Conservation (phyloP, 495 filamentous ascomycete genomes). For the Xylaria cubensis region DNA sequence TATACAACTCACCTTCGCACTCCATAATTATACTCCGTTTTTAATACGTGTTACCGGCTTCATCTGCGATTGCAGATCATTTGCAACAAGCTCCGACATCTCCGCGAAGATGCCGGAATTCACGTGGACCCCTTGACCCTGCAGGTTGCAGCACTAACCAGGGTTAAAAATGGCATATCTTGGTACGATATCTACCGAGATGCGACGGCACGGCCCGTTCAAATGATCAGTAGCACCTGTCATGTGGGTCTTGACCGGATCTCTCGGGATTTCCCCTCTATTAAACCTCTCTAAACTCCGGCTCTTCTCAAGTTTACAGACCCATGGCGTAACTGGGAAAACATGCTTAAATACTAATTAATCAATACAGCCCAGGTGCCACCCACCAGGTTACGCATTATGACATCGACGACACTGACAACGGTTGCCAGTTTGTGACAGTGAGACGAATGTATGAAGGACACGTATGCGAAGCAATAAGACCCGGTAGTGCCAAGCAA, state of each 20-base stretch:
- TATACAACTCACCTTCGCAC: too few relatives aligned
- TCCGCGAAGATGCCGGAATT: neutral
- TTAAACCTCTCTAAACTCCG: neutral
- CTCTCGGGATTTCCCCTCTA: neutral
- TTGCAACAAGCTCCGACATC: too few relatives aligned
- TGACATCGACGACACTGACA: too few relatives aligned
- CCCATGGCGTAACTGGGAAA: neutral
- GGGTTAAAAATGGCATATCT: neutral
- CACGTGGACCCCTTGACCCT: constrained; percentile 1
- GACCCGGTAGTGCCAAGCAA: too few relatives aligned
- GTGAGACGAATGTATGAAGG: too few relatives aligned
- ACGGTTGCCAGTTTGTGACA: too few relatives aligned
- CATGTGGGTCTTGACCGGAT: neutral
- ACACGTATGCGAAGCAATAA: neutral
- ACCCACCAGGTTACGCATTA: too few relatives aligned
- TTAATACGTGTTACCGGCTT: too few relatives aligned
- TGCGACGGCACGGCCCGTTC: neutral
- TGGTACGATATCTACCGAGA: neutral
- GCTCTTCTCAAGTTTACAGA: neutral
- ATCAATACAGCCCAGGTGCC: too few relatives aligned
- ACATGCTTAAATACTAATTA: neutral
- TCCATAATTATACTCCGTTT: too few relatives aligned
- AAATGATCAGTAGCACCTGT: neutral
- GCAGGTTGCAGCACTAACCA: neutral
- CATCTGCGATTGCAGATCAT: too few relatives aligned